These are phyloP conservation scores for Oligophagozyma castellii DNA, from an alignment of 1,139 yeast species.

Conservation along the genomic window DNA sequence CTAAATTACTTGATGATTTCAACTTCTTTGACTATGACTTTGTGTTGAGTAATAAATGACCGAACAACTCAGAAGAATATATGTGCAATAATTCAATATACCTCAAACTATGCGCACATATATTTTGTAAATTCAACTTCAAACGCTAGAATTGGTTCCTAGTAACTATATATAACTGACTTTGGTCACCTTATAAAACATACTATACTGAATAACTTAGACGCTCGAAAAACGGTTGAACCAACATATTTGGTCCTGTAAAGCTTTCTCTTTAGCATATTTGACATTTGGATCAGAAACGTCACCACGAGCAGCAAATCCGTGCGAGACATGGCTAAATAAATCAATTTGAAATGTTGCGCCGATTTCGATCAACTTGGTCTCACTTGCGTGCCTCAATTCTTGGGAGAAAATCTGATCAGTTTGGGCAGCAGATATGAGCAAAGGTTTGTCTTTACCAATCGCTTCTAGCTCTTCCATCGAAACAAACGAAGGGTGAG, in stretches of 20 bases:
- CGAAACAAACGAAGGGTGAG: conserved; percentile 66
- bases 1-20: too few relatives aligned
- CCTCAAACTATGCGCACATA: too few relatives aligned
- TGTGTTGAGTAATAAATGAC: too few relatives aligned
- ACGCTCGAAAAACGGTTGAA: conserved; percentile 24
- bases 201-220: too few relatives aligned
- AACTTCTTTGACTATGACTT: too few relatives aligned
- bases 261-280: conserved; percentile 59
- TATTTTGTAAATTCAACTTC: too few relatives aligned
- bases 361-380: conserved; percentile 35
- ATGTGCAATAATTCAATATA: too few relatives aligned
- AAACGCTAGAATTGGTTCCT: too few relatives aligned
- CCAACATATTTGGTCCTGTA: conserved; percentile 46
- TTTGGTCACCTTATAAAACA: too few relatives aligned
- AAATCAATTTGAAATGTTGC: conserved; percentile 46
- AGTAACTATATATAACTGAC: too few relatives aligned
- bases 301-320: conserved; percentile 72
- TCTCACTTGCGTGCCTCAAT: conserved; percentile 47
- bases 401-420: conserved; percentile 54
- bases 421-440: conserved; percentile 59
- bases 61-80: too few relatives aligned
- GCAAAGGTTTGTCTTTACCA: conserved; percentile 36
- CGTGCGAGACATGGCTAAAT: conserved; percentile 53
- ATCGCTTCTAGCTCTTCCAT: conserved; percentile 50
- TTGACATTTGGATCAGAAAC: conserved; percentile 35